Evolutionary conservation across 208 protist species (phyloP).

Genomic region (Blastocrithidia nonstop): DNA sequence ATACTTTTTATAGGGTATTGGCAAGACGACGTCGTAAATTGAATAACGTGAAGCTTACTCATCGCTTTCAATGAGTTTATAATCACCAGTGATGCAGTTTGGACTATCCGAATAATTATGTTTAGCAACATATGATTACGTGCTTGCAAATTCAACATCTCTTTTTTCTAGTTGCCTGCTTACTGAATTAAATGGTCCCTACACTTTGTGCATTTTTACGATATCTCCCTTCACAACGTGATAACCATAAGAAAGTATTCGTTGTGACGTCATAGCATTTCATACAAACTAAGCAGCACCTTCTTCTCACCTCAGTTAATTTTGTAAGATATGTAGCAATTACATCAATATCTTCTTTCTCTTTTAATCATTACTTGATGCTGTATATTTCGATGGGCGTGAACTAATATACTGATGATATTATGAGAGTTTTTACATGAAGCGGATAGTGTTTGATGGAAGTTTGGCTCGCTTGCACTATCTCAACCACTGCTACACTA

Average conservation of each 20-base stretch:
- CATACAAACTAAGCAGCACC: constrained; percentile 62
- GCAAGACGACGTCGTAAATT: constrained; percentile 65
- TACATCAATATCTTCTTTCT: not conserved
- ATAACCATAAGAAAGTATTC: constrained; percentile 19
- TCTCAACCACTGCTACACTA: constrained; percentile 25
- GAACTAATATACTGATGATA: not conserved
- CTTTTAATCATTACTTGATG: not conserved
- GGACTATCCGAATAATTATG: no score
- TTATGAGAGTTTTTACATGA: constrained; percentile 16
- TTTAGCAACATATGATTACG: no score
- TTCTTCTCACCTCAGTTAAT: constrained; percentile 1
- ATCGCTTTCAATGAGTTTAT: constrained; percentile 10
- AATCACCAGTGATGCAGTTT: no score
- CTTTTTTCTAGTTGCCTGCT: not conserved
- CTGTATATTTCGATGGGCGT: not conserved
- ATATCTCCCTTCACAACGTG: constrained; percentile 48
- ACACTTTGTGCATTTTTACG: constrained; percentile 8
- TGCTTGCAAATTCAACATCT: not conserved
- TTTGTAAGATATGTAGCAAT: not conserved
- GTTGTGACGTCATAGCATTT: constrained; percentile 74
- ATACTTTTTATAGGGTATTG: constrained; percentile 27
- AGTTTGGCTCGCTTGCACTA: constrained; percentile 14
- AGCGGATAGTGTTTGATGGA: constrained; percentile 10
- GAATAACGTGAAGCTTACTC: constrained; percentile 13
- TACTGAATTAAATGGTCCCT: not conserved